phyloP scores from a whole-genome alignment of 768 basidiomycete genomes.

The Chalciporus piperatus region DNA sequence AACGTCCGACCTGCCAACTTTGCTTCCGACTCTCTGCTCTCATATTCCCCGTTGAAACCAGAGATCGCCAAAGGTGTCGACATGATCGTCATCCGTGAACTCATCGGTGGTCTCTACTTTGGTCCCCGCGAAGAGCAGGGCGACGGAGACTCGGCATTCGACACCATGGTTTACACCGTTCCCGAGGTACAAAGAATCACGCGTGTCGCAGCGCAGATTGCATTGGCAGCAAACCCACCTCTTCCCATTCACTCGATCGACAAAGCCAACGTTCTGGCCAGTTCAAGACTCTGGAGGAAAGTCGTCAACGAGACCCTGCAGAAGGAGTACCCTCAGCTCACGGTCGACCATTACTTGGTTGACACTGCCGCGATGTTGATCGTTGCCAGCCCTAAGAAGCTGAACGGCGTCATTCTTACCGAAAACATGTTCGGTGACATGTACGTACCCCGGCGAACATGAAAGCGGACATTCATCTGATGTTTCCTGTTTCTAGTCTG shows the following conservation, averaged over 20 bases:
- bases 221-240: slow-evolving; percentile 77
- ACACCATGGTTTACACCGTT: slow-evolving; percentile 91
- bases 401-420: slow-evolving; percentile 94
- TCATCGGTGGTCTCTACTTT: slow-evolving; percentile 96
- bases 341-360: slow-evolving; percentile 87
- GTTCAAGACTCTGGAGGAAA: slow-evolving; percentile 90
- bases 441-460: slow-evolving; percentile 46
- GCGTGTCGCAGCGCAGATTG: slow-evolving; percentile 91
- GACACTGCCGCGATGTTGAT: slow-evolving; percentile 97
- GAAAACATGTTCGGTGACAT: slow-evolving; percentile 98
- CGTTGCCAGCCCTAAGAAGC: slow-evolving; percentile 81
- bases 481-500: slow-evolving; percentile 48
- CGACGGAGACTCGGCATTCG: slow-evolving; percentile 74
- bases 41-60: slow-evolving; percentile 85
- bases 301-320: slow-evolving; percentile 83
- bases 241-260: slow-evolving; percentile 90
- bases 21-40: slow-evolving; percentile 85
- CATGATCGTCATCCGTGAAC: slow-evolving; percentile 92
- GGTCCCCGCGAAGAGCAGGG: slow-evolving; percentile 88
- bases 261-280: slow-evolving; percentile 98
- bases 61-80: slow-evolving; percentile 80
- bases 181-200: slow-evolving; percentile 92
- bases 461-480: neutral
- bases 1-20: slow-evolving; percentile 98
- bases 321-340: slow-evolving; percentile 85